Evolutionary conservation across 768 basidiomycete species (phyloP), one percentile per base, ranked within the genome.

Genomic region (Lactarius deliciosus): DNA sequence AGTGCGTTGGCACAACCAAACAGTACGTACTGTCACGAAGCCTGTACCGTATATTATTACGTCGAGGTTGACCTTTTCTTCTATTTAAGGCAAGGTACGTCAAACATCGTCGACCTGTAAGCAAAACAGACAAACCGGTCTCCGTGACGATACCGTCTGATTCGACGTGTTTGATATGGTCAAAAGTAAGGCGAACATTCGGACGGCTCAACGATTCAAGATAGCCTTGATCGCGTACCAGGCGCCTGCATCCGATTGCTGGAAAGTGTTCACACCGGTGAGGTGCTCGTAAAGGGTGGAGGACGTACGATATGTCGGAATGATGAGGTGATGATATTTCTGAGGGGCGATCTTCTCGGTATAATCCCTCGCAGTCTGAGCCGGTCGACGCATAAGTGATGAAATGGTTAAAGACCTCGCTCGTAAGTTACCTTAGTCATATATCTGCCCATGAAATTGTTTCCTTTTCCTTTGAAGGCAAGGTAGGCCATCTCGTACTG

Each of bases 161-260:
- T 8, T 80, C 80, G 41, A 86, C 73, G 3, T 73, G 72, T 38
- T 80, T 78, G 57, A 86, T 83, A 67, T 73, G 38, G 82, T 82
- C 82, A 81, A 67, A 86, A 30, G 72, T 74, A 41, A 88, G 68
- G 43, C 75, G 75, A 43, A 88, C 82, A 72, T 89, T 88, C 1
- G 83, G 77, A 57, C 76, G 77, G 60, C 82, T 75, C 60, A 88
- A 74, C 25, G 79, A 77, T 13, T 79, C 72, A 18, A 89, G 80
- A 72, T 86, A 88, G 34, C 81, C 81, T 3, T 83, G 82, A 71
- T 89, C 84, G 64, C 82, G 79, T 22, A 88, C 82, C 28, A 87
- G 80, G 47, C 87, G 81, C 75, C 85, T 87, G 74, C 86, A 88
- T 34, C 86, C 87, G 20, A 82, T 77, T 47, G 81, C 84, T 85